Evolutionary conservation across 257 asterid species (phyloP).

Genomic region (Capsicum baccatum): DNA sequence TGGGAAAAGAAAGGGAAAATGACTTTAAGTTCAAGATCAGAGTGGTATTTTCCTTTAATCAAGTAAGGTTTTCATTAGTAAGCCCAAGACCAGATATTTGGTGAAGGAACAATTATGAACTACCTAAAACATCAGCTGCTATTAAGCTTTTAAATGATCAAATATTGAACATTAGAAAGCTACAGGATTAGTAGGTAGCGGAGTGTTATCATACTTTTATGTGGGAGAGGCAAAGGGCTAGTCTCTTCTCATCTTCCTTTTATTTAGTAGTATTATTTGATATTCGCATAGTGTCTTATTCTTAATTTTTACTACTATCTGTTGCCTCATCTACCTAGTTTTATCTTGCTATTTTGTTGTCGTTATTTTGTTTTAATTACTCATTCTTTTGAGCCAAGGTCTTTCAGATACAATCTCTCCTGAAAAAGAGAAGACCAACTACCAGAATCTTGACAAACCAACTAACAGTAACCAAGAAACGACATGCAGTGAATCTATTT

Average conservation of each 20-base stretch:
- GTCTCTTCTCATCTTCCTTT: background rate
- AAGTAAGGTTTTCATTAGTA: background rate
- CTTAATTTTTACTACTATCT: background rate
- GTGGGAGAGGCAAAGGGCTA: background rate
- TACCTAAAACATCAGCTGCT: slow-evolving; percentile 14
- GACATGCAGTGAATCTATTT: background rate
- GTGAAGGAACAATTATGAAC: slow-evolving; percentile 12
- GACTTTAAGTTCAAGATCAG: slow-evolving; percentile 1
- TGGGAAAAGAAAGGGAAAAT: slow-evolving; percentile 17
- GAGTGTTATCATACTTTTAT: background rate
- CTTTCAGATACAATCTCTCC: background rate
- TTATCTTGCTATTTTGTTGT: background rate
- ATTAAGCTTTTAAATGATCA: slow-evolving; percentile 20
- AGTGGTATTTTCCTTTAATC: background rate
- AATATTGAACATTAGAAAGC: background rate
- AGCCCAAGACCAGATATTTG: slow-evolving; percentile 17
- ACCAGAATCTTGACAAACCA: background rate
- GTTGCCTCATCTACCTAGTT: background rate
- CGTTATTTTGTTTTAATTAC: background rate
- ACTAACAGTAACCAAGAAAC: slow-evolving; percentile 18
- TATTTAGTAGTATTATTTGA: background rate
- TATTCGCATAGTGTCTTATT: background rate
- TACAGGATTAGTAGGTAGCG: background rate
- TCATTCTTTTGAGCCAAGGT: background rate
- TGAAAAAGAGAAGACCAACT: background rate